Evolutionary conservation across 2,329 filamentous ascomycete species (phyloP), one percentile per base, ranked within the genome.

Genomic region (Myriangium duriaei): DNA sequence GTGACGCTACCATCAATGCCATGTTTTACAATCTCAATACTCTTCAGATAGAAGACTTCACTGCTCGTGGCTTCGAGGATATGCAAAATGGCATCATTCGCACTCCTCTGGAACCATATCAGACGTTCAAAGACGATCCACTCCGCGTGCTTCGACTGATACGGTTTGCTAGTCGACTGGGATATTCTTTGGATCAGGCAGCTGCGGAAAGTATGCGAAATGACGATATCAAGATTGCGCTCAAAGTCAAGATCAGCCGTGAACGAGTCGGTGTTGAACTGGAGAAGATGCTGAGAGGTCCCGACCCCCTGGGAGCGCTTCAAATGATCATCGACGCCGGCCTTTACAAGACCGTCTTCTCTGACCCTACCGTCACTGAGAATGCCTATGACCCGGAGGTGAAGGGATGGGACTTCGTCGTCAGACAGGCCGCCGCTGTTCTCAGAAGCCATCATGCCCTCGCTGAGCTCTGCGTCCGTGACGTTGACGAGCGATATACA

Each of bases 111-210:
- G 80, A 86, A 37, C 87, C 88, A 15, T 77, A 83, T 37, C 81
- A 93, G 55, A 98, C 88, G 0, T 96, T 98, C 61, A 85, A 79
- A 56, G 88, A 96, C 53, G 88, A 96, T 52, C 91, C 91, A 10
- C 65, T 98, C 15, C 73, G 91, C 12, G 81, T 96, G 3, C 63
- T 96, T 43, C 75, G 88, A 33, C 66, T 96, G 37, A 81, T 98
- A 34, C 76, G 91, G 40, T 96, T 98, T 60, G 84, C 88, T 4
- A 92, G 84, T 51, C 73, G 87, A 13, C 68, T 96, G 5, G 69
- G 71, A 32, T 98, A 94, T 54, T 64, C 59, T 7, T 93, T 98
- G 45, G 81, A 92, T 45, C 56, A 66, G 0, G 66, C 70, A 18
- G 79, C 81, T 0, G 73, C 81, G 51, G 54, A 64, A 30, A 79